These are phyloP conservation scores for Blastobotrys attinorum DNA, from an alignment of 805 yeast species.

Conservation along the genomic window DNA sequence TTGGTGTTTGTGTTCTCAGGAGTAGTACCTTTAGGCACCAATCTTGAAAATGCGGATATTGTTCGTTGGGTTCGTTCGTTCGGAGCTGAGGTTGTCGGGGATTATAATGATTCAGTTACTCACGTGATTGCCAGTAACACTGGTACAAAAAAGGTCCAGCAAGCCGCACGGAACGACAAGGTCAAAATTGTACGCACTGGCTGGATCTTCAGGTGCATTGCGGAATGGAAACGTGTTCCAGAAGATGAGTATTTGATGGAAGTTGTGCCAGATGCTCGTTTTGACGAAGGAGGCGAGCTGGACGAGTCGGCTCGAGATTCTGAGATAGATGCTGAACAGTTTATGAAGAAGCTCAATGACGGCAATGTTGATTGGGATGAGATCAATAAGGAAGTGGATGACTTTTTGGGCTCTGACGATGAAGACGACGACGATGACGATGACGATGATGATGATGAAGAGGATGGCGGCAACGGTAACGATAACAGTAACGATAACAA, in stretches of 20 bases:
- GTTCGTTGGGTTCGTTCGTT: constrained; percentile 88
- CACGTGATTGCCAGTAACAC: constrained; percentile 81
- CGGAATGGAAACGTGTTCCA: constrained; percentile 65
- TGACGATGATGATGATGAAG: constrained; percentile 20
- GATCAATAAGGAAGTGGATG: constrained; percentile 49
- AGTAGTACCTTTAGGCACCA: constrained; percentile 75
- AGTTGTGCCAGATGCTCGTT: constrained; percentile 36
- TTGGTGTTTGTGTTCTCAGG: constrained; percentile 77
- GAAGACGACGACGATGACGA: constrained; percentile 27
- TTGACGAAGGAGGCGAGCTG: constrained; percentile 28
- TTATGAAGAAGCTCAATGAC: constrained; percentile 19
- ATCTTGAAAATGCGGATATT: constrained; percentile 69
- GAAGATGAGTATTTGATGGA: constrained; percentile 49
- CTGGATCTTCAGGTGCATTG: constrained; percentile 84
- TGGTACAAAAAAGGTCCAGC: constrained; percentile 75
- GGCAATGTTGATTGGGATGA: constrained; percentile 40
- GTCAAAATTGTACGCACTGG: constrained; percentile 82
- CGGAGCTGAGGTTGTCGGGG: constrained; percentile 78
- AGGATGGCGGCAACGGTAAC: constrained; percentile 12
- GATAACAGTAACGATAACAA: too few relatives aligned
- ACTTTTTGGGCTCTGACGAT: constrained; percentile 31
- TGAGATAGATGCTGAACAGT: constrained; percentile 37
- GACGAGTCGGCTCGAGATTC: constrained; percentile 36
- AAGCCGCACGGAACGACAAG: constrained; percentile 54
- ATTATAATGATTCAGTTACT: constrained; percentile 65